Evolutionary conservation across 768 basidiomycete species (phyloP), one percentile per base, ranked within the genome.

Genomic region (Stropharia rugosoannulata): DNA sequence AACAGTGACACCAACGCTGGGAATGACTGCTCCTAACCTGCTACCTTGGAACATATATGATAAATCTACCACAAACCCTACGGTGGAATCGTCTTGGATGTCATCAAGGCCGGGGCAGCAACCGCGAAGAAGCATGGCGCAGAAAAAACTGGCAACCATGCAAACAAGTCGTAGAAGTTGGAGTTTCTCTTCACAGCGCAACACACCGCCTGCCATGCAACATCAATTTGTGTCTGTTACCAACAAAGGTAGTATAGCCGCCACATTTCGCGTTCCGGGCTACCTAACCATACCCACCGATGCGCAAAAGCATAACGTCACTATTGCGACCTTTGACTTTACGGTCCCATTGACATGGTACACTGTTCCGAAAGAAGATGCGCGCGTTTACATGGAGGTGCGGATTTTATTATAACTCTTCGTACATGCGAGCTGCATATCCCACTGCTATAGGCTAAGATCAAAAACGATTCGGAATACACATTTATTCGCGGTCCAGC

Each of bases 381-480:
- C 67, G 1, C 70, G 58, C 51, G 64, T 65, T 4, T 66, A 67
- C 53, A 37, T 73, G 13, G 70, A 64, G 49, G 72, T 71, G 43
- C 2, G 62, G 55, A 29, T 9, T 5, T 18, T 29, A 6, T 41
- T 29, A 8, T n/a, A 7, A n/a, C 15, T 40, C 9, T 12, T n/a
- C 43, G 29, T 46, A 1, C 19, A 4, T 40, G 10, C 2, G 3
- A 5, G n/a, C 51, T 9, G 11, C n/a, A 27, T 39, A 4, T 7
- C 4, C 39, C n/a, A n/a, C n/a, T n/a, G n/a, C n/a, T n/a, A 11
- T 45, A 80, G 74, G 74, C 73, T 15, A 72, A 64, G 50, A 73
- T 84, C 57, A 75, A 72, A 62, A 84, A 84, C 58, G 72, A 73
- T 12, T 80, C 79, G 7, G 74, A 79, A 15, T 80, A 80, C 52